Evolutionary conservation across 345 rosid species (phyloP), one percentile per base, ranked within the genome.

Genomic region (Populus alba): DNA sequence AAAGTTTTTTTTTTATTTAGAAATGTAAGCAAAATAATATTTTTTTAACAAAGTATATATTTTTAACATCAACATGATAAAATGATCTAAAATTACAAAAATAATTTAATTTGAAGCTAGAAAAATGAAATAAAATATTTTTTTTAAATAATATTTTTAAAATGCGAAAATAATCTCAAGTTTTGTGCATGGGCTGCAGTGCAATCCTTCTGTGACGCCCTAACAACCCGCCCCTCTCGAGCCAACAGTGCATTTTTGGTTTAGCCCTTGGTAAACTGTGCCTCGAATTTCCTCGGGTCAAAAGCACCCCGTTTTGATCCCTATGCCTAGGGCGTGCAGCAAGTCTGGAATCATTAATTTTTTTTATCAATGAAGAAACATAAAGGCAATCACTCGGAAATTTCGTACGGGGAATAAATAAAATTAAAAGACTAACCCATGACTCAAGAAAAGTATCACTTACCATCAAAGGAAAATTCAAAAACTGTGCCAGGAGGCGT

Each of bases 61-160:
- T 33, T 33, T 33, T 33, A 33, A 33, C 0, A 4, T 33, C 0
- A 33, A 33, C 0, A 33, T 4, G 0, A 3, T 0, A 3, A 33
- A 33, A 33, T 0, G 0, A 33, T 33, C 5, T 33, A 33, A 33
- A 33, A 4, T 33, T 3, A 33, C 5, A 5, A 33, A 33, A 33
- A 33, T 33, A 33, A 33, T 0, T 33, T 33, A 33, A 33, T 3
- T 4, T 33, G 0, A 33, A 33, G 0, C 35, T 33, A 4, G 5
- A 33, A 33, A 33, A 0, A 27, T 27, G 27, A 27, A 27, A 27
- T 31, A 31, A 31, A 31, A 31, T 31, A 31, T 2, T 31, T 31
- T 31, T 31, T 33, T 3, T 0, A 33, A 33, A 33, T 27, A 33
- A 3, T 33, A 3, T 3, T 33, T 33, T 33, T 4, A 3, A 4